Evolutionary conservation across 306 rosid species (phyloP), one percentile per base, ranked within the genome.

Genomic region (Cicer pinnatifidum): DNA sequence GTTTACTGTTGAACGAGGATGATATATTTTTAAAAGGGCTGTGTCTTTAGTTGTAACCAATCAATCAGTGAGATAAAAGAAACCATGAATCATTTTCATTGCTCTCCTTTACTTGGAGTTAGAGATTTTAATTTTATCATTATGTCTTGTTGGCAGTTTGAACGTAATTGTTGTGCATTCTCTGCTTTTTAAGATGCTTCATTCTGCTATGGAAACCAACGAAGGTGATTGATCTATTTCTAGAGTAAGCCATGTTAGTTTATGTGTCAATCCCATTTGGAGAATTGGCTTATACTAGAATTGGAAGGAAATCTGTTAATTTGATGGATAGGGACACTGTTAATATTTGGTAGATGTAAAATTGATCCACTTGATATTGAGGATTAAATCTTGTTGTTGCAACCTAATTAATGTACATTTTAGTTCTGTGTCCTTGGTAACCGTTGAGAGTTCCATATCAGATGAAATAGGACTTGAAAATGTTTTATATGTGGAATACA

Each of bases 341-440:
- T 69, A 17, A 37, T 52, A 38, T 45, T 10, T 65, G 17, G 51
- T 65, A n/a, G 43, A 67, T 67, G 28, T 41, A 17, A 67, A 67
- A 56, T 37, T 67, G 61, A 76, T 51, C 51, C 48, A 15, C 40
- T 54, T 10, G 60, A 44, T 11, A 9, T 23, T 15, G 10, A 43
- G 74, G 47, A 53, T 28, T 54, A 54, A 66, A 28, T 52, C 58
- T 52, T 16, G 47, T 39, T 41, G 11, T 20, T 23, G 56, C 40
- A 28, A 40, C 23, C n/a, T 9, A 48, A 13, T 19, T 63, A 51
- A 19, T 19, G 9, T 38, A 3, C 43, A 16, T 16, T 48, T 48
- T 62, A 62, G 16, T 74, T 71, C 9, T 41, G 44, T 6, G n/a
- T 28, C 12, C 46, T 9, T 40, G 66, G 37, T 41, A 11, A 28